Conservation (phyloP, 169 alveolate genomes). For the Plasmodium vivax region DNA sequence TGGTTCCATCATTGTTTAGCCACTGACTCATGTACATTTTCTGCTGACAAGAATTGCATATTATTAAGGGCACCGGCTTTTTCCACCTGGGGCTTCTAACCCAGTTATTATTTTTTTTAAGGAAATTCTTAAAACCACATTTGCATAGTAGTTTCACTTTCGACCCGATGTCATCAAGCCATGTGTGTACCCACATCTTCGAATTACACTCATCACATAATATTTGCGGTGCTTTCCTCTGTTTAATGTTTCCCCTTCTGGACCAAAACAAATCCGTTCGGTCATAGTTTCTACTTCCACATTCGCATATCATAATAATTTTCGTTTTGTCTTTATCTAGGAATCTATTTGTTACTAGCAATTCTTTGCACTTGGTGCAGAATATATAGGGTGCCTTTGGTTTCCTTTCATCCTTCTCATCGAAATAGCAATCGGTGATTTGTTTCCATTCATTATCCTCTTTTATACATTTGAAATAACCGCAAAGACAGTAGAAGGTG, state of each 20-base stretch:
- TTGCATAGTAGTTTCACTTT: constrained; percentile 70
- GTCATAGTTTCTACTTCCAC: constrained; percentile 75
- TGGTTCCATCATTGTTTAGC: constrained; percentile 72
- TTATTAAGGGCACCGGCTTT: constrained; percentile 66
- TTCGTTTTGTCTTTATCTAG: constrained; percentile 71
- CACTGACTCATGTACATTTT: constrained; percentile 75
- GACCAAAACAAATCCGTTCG: constrained; percentile 40
- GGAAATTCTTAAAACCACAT: constrained; percentile 72
- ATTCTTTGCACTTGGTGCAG: constrained; percentile 67
- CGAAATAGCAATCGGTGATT: constrained; percentile 58
- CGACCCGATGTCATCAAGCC: constrained; percentile 75
- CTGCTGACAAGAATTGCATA: constrained; percentile 69
- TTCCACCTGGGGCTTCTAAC: constrained; percentile 76
- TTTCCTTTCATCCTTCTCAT: constrained; percentile 42
- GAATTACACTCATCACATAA: constrained; percentile 69
- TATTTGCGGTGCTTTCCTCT: constrained; percentile 73
- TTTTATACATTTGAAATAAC: constrained; percentile 52
- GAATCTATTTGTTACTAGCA: constrained; percentile 48
- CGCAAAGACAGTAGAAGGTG: constrained; percentile 71
- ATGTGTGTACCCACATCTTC: constrained; percentile 75
- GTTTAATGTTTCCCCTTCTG: constrained; percentile 64
- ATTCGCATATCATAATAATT: constrained; percentile 72
- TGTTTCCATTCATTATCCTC: constrained; percentile 71
- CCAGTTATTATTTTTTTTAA: constrained; percentile 68
- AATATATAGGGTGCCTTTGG: constrained; percentile 68